Percentiles rank a stretch among this genome's conserved stretches.
phyloP scores from a whole-genome alignment of 2,329 filamentous ascomycete species.

The Metarhizium brunneum region DNA sequence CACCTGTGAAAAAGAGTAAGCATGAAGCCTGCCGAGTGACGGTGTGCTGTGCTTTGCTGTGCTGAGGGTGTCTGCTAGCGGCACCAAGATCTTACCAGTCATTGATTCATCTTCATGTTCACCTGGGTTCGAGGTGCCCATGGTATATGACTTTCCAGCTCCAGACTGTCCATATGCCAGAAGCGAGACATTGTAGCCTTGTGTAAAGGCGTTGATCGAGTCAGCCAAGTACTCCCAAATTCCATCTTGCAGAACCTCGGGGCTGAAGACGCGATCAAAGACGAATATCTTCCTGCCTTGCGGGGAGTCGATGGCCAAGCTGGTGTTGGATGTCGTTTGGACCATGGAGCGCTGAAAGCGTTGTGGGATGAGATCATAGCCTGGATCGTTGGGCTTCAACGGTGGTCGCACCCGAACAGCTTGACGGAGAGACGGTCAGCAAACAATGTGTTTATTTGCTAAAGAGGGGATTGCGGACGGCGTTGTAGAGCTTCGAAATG shows the following conservation, averaged over 20 bases:
- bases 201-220: constrained; percentile 79
- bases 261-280: constrained; percentile 88
- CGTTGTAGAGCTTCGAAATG: background rate
- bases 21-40: background rate
- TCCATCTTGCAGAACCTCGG: constrained; percentile 76
- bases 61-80: constrained; percentile 21
- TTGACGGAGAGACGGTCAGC: constrained; percentile 26
- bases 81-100: constrained; percentile 53
- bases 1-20: constrained; percentile 46
- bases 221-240: constrained; percentile 92
- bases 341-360: constrained; percentile 91
- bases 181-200: constrained; percentile 97
- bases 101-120: constrained; percentile 62
- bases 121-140: constrained; percentile 83
- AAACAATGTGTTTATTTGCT: background rate
- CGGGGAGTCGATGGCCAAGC: constrained; percentile 77
- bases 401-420: constrained; percentile 89
- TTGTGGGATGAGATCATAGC: constrained; percentile 90
- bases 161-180: constrained; percentile 96
- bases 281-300: constrained; percentile 93
- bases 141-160: constrained; percentile 95
- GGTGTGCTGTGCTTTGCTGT: background rate
- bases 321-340: constrained; percentile 79
- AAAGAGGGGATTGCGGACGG: background rate
- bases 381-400: constrained; percentile 73